Evolutionary conservation across 805 yeast genomes (phyloP).

Genomic region (Hanseniaspora hatyaiensis): DNA sequence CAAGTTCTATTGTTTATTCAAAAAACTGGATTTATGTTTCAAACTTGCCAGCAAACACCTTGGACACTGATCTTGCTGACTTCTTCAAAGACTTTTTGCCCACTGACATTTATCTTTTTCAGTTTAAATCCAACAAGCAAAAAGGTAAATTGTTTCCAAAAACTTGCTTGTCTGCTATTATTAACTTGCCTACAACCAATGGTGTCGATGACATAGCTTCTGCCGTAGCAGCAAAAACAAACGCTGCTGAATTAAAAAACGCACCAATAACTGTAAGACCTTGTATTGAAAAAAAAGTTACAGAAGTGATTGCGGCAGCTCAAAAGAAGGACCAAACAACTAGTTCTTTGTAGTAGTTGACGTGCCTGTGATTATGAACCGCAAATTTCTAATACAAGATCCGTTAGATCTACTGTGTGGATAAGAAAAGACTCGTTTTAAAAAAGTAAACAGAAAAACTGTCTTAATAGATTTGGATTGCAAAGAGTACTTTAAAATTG

Average conservation of each 20-base stretch:
- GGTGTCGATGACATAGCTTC: conserved; percentile 31
- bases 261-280: conserved; percentile 31
- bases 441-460: no score
- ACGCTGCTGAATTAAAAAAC: conserved; percentile 32
- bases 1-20: conserved; percentile 24
- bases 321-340: conserved; percentile 12
- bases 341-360: background rate
- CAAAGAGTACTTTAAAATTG: no score
- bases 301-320: conserved; percentile 35
- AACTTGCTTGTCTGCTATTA: conserved; percentile 41
- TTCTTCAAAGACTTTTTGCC: conserved; percentile 38
- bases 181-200: conserved; percentile 35
- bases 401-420: no score
- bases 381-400: no score
- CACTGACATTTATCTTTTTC: conserved; percentile 38
- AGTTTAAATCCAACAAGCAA: conserved; percentile 27
- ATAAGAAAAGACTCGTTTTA: no score
- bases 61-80: conserved; percentile 37
- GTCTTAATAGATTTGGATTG: no score
- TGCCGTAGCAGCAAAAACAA: conserved; percentile 24
- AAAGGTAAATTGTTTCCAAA: conserved; percentile 27
- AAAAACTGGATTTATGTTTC: conserved; percentile 38
- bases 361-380: no score
- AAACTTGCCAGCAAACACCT: conserved; percentile 31
- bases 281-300: conserved; percentile 35